Base-by-base conservation (phyloP, 148 eudicot genomes). In the Rhododendron henanense region DNA sequence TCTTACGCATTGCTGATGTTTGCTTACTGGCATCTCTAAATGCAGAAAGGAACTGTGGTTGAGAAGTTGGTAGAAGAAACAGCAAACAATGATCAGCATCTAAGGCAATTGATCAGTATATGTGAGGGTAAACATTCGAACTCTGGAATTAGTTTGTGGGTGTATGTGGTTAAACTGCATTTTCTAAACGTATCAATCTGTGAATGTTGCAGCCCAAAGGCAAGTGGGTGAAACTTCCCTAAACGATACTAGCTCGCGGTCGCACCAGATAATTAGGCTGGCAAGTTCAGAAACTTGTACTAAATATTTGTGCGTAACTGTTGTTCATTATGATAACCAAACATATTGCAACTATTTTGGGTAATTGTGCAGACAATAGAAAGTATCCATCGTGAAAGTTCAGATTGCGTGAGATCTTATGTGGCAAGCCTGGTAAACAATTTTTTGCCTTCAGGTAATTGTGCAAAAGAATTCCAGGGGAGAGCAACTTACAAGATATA, bases 221-320 rank as follows among this genome's bases (percentile, higher is more conserved):
- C 98, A 97, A 90, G 97, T 97, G 51, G 99, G 98, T 61, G 99
- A 97, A 90, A 97, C 99, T 69, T 94, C 98, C 55, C 91, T 95
- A 0, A 97, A 97, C 79, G 99, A 97, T 82, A 91, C 88, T 37
- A 97, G 99, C 83, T 97, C 99, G 15, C 87, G 99, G 86, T 97
- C 99, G 41, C 99, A 97, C 93, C 99, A 97, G 88, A 97, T 97
- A 79, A 95, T 96, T 84, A 92, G 97, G 89, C 94, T 96, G 98
- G 99, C 94, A 25, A 85, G 96, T 76, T 74, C 2, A 16, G 41
- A 31, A 41, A 47, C 39, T 71, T 63, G 61, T 78, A 31, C 39
- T 76, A 1, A 41, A 45, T 33, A 28, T 83, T 53, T 3, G 48
- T 15, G 28, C 39, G 19, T 75, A 74, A 14, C 1, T 63, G 25